Percentiles rank a stretch among this genome's conserved stretches.
These are phyloP conservation scores for Beauveria rudraprayagi DNA, from an alignment of 2,329 filamentous ascomycete genomes.

Conservation along the genomic window DNA sequence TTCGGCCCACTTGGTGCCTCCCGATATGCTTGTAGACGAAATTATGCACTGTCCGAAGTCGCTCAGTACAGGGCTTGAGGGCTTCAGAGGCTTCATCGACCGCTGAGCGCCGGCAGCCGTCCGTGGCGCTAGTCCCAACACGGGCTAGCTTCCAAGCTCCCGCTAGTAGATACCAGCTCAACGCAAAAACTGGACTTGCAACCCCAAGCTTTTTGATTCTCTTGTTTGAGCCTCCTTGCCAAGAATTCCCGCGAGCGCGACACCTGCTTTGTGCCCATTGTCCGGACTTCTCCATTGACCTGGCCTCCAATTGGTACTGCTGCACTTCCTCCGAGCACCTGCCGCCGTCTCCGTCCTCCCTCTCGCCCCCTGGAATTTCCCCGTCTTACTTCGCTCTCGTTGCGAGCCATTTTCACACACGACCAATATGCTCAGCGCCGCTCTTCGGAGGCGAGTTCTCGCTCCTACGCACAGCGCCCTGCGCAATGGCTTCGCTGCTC, in stretches of 20 bases:
- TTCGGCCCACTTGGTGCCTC: not conserved
- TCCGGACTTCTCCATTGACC: not conserved
- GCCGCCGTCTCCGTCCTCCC: not conserved
- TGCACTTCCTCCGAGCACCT: not conserved
- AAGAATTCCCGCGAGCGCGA: conserved; percentile 12
- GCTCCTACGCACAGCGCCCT: conserved; percentile 41
- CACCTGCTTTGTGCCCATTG: conserved; percentile 6
- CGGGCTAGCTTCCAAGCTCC: conserved; percentile 9
- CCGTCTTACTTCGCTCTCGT: not conserved
- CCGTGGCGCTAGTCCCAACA: conserved; percentile 6
- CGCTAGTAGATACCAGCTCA: conserved; percentile 12
- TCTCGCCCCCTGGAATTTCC: not conserved
- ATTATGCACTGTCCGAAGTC: conserved; percentile 10
- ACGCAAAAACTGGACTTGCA: conserved; percentile 13
- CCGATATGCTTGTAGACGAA: conserved; percentile 8
- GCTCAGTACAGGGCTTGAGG: not conserved
- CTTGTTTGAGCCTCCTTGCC: conserved; percentile 9
- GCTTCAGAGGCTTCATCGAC: not conserved
- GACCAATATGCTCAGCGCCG: conserved; percentile 51
- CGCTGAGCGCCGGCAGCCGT: conserved; percentile 13
- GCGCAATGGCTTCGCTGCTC: conserved; percentile 43
- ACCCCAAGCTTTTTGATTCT: conserved; percentile 12
- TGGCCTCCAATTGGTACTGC: conserved; percentile 8
- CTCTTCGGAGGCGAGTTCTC: conserved; percentile 55
- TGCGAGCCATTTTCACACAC: conserved; percentile 14